These are phyloP conservation scores for Gloeopeniophorella convolvens DNA, from an alignment of 768 basidiomycete species.

Conservation along the genomic window DNA sequence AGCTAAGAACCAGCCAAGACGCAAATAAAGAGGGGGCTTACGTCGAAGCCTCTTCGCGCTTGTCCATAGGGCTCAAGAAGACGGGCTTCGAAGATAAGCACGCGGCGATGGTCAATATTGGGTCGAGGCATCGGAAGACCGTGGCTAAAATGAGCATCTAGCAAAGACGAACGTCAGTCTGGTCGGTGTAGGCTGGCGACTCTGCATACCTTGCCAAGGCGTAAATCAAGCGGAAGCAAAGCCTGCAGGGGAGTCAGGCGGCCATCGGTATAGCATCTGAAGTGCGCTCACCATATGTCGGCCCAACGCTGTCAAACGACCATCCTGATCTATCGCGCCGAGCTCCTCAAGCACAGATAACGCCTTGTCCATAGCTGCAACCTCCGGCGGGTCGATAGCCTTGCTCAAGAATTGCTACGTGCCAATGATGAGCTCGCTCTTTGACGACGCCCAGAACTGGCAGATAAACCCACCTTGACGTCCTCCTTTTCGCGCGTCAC, in stretches of 20 bases:
- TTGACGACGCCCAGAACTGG: too few species aligned
- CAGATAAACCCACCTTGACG: conserved; percentile 64
- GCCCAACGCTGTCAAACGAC: conserved; percentile 74
- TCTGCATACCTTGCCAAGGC: conserved; percentile 66
- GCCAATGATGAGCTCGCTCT: too few species aligned
- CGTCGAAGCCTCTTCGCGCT: conserved; percentile 61
- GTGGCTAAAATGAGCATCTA: conserved; percentile 85
- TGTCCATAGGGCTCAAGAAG: conserved; percentile 76
- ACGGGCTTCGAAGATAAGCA: conserved; percentile 82
- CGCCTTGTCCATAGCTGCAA: conserved; percentile 69
- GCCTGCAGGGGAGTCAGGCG: conserved; percentile 40
- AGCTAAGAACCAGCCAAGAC: not conserved
- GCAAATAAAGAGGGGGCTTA: not conserved
- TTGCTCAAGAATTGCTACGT: conserved; percentile 55
- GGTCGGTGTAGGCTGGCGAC: not conserved
- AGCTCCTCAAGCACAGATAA: conserved; percentile 68
- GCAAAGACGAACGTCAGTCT: not conserved
- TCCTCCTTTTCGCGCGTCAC: conserved; percentile 71
- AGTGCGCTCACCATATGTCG: conserved; percentile 54
- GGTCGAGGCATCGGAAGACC: conserved; percentile 78
- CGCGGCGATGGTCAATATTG: conserved; percentile 76
- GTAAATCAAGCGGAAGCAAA: conserved; percentile 80
- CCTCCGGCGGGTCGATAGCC: conserved; percentile 80
- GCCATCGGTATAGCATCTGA: not conserved
- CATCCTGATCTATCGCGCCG: conserved; percentile 63